phyloP scores from a whole-genome alignment of 1,284 basidiomycete species.

The Cryptococcus deneoformans region DNA sequence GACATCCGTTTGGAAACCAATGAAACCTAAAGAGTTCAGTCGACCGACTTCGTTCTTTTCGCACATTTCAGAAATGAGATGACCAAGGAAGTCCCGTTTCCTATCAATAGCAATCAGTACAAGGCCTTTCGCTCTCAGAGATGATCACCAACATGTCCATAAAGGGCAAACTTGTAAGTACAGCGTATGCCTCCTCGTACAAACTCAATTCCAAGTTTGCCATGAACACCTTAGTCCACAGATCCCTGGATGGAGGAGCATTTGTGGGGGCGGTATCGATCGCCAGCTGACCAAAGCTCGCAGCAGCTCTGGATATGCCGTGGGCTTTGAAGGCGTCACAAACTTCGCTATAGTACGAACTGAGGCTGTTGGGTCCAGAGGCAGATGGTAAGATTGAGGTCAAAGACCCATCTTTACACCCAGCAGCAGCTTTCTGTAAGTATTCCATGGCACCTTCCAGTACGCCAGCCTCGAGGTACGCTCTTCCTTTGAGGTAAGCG shows the following conservation, averaged over 20 bases:
- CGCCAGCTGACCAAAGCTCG: slow-evolving; percentile 71
- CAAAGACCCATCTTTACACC: slow-evolving; percentile 56
- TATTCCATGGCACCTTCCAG: slow-evolving; percentile 68
- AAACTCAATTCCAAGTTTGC: slow-evolving; percentile 67
- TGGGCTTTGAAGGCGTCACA: slow-evolving; percentile 67
- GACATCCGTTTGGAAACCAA: slow-evolving; percentile 80
- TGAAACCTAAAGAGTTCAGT: slow-evolving; percentile 81
- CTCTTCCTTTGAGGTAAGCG: slow-evolving; percentile 66
- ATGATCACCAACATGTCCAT: slow-evolving; percentile 64
- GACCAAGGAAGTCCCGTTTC: slow-evolving; percentile 72
- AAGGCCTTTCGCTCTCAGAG: neutral
- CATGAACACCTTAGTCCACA: slow-evolving; percentile 78
- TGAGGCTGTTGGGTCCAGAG: slow-evolving; percentile 59
- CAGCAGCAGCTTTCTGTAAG: slow-evolving; percentile 72
- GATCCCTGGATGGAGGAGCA: slow-evolving; percentile 58
- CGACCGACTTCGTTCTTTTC: slow-evolving; percentile 77
- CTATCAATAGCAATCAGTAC: slow-evolving; percentile 51
- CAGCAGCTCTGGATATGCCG: slow-evolving; percentile 60
- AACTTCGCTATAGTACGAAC: slow-evolving; percentile 72
- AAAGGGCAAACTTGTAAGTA: slow-evolving; percentile 68
- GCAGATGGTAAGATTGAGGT: slow-evolving; percentile 61
- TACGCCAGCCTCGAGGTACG: slow-evolving; percentile 66
- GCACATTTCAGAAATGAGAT: slow-evolving; percentile 88
- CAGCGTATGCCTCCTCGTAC: slow-evolving; percentile 82
- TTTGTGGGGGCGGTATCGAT: slow-evolving; percentile 52